phyloP scores from a whole-genome alignment of 495 filamentous ascomycete genomes.

The Daldinia loculata region DNA sequence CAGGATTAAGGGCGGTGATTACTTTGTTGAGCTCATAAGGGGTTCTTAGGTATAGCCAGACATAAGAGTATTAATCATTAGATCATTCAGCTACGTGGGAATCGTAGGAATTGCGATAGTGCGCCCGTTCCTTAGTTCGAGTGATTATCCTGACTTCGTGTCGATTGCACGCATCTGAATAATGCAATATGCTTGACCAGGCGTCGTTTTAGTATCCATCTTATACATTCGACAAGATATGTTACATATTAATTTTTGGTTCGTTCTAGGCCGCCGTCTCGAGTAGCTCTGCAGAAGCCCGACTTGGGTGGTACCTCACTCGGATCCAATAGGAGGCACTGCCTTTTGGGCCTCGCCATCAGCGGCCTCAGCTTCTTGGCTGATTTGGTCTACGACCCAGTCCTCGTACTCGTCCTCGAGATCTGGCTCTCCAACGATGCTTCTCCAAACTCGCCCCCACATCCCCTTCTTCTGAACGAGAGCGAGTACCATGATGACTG shows the following conservation, averaged over 20 bases:
- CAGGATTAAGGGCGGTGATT: conserved; percentile 15
- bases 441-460: conserved; percentile 84
- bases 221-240: conserved; percentile 21
- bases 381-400: conserved; percentile 53
- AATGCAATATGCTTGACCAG: background rate
- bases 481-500: conserved; percentile 87
- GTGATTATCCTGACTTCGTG: background rate
- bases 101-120: conserved; percentile 6
- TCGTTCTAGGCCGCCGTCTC: conserved; percentile 1
- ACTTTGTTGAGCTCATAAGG: conserved; percentile 11
- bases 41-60: conserved; percentile 8
- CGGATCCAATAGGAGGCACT: conserved; percentile 20
- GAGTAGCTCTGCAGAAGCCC: conserved; percentile 9
- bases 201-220: background rate
- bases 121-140: conserved; percentile 16
- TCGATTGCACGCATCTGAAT: background rate
- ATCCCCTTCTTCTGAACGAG: conserved; percentile 95
- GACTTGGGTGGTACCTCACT: conserved; percentile 15
- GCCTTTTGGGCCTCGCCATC: conserved; percentile 18
- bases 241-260: conserved; percentile 24
- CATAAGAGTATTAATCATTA: conserved; percentile 18
- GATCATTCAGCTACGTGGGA: conserved; percentile 10
- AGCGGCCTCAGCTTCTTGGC: conserved; percentile 21
- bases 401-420: conserved; percentile 56
- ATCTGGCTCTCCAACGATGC: conserved; percentile 65